Evolutionary conservation across 73 alveolate genomes (phyloP).

Genomic region (Paramecium sexaurelia): DNA sequence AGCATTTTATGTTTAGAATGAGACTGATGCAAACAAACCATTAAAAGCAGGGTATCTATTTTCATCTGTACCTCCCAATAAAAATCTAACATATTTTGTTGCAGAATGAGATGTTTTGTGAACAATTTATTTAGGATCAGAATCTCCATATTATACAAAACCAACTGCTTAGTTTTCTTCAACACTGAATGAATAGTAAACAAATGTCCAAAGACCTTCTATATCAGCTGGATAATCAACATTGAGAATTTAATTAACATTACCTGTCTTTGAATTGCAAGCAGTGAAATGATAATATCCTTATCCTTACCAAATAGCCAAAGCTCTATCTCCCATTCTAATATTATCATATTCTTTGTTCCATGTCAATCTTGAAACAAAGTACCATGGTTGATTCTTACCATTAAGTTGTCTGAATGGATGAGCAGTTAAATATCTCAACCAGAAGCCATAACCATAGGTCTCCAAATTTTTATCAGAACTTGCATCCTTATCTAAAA

Average conservation of each 20-base stretch:
- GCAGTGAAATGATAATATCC: conserved; percentile 60
- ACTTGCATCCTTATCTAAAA: not conserved
- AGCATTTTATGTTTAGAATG: conserved; percentile 20
- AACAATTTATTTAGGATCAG: conserved; percentile 9
- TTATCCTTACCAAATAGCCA: conserved; percentile 55
- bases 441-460: conserved; percentile 56
- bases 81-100: conserved; percentile 41
- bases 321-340: conserved; percentile 38
- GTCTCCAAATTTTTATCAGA: conserved; percentile 15
- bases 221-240: conserved; percentile 62
- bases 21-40: conserved; percentile 9
- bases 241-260: conserved; percentile 17
- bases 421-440: conserved; percentile 16
- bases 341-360: conserved; percentile 36
- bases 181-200: conserved; percentile 42
- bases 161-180: conserved; percentile 36
- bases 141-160: not conserved
- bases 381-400: conserved; percentile 46
- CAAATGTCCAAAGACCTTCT: conserved; percentile 53
- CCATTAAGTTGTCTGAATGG: conserved; percentile 13
- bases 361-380: conserved; percentile 55
- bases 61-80: conserved; percentile 47
- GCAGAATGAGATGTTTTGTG: conserved; percentile 31
- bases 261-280: conserved; percentile 42
- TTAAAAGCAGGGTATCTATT: conserved; percentile 53